A percentile compares a stretch with the other conserved stretches of the same genome.
These are phyloP conservation scores for Anthracocystis walkeri DNA, from an alignment of 1,284 basidiomycete species.

Conservation along the genomic window DNA sequence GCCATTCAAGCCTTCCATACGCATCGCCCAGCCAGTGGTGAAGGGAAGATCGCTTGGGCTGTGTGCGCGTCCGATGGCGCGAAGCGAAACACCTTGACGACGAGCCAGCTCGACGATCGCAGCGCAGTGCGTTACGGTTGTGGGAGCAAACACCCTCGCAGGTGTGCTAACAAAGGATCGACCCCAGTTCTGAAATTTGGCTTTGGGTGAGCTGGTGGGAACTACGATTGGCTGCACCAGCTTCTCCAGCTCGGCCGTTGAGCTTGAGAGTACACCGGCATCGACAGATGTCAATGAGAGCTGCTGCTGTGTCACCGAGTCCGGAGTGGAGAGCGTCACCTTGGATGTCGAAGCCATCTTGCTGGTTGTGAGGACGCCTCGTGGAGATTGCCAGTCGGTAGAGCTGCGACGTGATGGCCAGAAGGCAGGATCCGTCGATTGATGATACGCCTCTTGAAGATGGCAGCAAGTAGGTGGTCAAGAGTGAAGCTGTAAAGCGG, in stretches of 20 bases:
- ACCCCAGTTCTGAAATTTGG: constrained; percentile 73
- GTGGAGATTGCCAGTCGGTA: neutral
- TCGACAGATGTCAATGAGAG: constrained; percentile 15
- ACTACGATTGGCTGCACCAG: constrained; percentile 32
- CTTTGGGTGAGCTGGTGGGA: constrained; percentile 37
- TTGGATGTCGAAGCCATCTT: constrained; percentile 45
- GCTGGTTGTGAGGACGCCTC: neutral
- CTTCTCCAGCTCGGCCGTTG: constrained; percentile 34
- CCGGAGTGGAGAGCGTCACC: constrained; percentile 19
- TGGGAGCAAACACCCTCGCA: constrained; percentile 79
- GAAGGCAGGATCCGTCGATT: neutral
- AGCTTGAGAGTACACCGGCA: constrained; percentile 23
- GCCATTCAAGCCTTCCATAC: constrained; percentile 65
- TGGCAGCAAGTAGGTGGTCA: neutral
- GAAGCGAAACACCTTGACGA: constrained; percentile 78
- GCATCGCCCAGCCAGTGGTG: constrained; percentile 65
- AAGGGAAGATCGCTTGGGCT: constrained; percentile 84
- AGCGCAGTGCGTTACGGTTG: constrained; percentile 78
- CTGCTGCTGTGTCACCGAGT: constrained; percentile 3
- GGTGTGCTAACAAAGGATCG: constrained; percentile 72
- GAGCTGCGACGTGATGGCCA: neutral
- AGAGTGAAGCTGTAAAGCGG: neutral
- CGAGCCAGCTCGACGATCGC: constrained; percentile 86
- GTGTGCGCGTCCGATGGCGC: constrained; percentile 90
- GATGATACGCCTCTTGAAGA: neutral